Base-by-base conservation (phyloP, 257 asterid species). In the Verbascum thapsus region DNA sequence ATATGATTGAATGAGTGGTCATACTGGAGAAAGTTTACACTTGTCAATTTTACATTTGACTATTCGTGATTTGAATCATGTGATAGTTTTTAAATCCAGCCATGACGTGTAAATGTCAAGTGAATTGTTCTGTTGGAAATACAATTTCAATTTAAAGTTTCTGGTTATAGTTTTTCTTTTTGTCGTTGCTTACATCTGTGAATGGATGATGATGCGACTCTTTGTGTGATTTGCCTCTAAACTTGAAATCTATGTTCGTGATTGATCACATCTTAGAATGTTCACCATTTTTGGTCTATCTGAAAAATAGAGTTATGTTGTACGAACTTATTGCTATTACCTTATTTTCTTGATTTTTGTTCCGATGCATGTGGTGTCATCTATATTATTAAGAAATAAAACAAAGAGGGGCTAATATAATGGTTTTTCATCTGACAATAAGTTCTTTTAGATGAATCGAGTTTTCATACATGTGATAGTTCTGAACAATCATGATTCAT, bases 261-360 rank as follows among this genome's bases (percentile, higher is more conserved):
- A 56, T 53, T 55, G 55, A 18, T 55, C 13, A 7, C 47, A 23
- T 54, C 40, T 16, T 26, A 20, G 41, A 41, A 45, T 51, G 8
- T 6, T 8, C 35, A 11, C 1, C 26, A 4, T 53, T 23, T 2
- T 38, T 23, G 5, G 23, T 47, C 45, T 13, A 47, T 51, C 61
- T 39, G 20, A 6, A 32, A 23, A 42, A 38, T 19, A 39, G 66
- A 72, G 53, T 19, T 6, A 30, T 30, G 7, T 4, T 17, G 3
- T 58, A 10, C 42, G 38, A 17, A 35, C 15, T 10, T 37, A 42
- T 13, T 16, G 9, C 48, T 37, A 4, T 15, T 26, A 8, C 18
- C 13, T 48, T 42, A 13, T 10, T 40, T 38, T 54, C 63, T 61
- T 47, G 59, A 39, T 62, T 35, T 10, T 43, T 20, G 58, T 18